phyloP scores from a whole-genome alignment of 306 rosid species.

The Hippophae tibetana region DNA sequence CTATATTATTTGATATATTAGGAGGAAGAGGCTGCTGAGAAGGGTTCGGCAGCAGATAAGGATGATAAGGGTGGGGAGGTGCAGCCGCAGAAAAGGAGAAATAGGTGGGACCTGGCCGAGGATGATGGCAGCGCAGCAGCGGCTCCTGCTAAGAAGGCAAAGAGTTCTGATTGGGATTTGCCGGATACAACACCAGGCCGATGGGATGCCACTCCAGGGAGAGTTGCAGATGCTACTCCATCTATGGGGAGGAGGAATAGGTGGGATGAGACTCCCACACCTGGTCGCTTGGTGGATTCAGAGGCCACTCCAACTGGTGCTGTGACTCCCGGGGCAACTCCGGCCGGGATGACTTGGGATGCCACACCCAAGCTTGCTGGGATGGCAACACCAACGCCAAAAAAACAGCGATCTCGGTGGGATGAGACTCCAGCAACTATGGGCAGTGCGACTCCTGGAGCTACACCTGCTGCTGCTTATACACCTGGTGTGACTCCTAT shows the following conservation, averaged over 20 bases:
- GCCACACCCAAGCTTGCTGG: constrained; percentile 64
- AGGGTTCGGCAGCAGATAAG: constrained; percentile 14
- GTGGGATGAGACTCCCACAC: constrained; percentile 75
- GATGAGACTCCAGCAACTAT: constrained; percentile 69
- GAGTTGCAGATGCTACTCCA: constrained; percentile 50
- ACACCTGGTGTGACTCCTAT: constrained; percentile 72
- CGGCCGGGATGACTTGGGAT: constrained; percentile 78
- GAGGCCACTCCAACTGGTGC: constrained; percentile 68
- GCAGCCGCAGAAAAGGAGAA: constrained; percentile 46
- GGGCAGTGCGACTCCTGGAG: constrained; percentile 71
- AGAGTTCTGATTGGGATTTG: constrained; percentile 65
- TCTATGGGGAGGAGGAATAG: constrained; percentile 55
- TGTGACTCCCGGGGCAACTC: constrained; percentile 66
- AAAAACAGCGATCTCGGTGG: constrained; percentile 66
- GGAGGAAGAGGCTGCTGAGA: constrained; percentile 43
- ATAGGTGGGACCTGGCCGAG: constrained; percentile 67
- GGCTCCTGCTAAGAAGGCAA: constrained; percentile 22
- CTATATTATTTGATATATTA: no score
- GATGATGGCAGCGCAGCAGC: constrained; percentile 31
- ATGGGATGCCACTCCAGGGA: constrained; percentile 68
- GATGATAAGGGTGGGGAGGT: constrained; percentile 1
- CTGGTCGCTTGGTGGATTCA: constrained; percentile 49
- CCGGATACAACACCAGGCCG: constrained; percentile 48
- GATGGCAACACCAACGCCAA: constrained; percentile 63
- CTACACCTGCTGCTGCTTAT: constrained; percentile 57